A percentile compares a stretch with the other conserved stretches of the same genome.
Evolutionary conservation across 1,284 basidiomycete species (phyloP).

Genomic region (Chalciporus sp.): DNA sequence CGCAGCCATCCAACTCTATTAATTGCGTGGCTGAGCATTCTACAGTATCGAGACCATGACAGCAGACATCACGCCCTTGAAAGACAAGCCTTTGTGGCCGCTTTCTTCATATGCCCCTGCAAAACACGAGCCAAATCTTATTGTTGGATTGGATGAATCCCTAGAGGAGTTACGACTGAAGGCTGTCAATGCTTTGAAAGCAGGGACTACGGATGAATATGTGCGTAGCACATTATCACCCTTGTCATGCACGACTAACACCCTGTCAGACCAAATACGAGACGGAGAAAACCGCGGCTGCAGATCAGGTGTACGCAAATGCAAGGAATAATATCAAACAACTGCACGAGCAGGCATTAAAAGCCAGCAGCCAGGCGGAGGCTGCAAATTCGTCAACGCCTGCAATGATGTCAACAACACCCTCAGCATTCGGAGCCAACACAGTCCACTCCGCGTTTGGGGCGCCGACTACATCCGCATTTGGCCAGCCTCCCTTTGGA

Average conservation of each 20-base stretch:
- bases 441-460: slow-evolving; percentile 37
- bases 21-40: slow-evolving; percentile 10
- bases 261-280: slow-evolving; percentile 58
- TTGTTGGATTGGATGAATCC: slow-evolving; percentile 73
- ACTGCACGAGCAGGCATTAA: slow-evolving; percentile 54
- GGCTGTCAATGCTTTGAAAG: slow-evolving; percentile 60
- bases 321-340: slow-evolving; percentile 51
- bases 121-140: slow-evolving; percentile 73
- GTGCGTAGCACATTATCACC: slow-evolving; percentile 30
- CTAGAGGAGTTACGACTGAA: slow-evolving; percentile 81
- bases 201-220: slow-evolving; percentile 67
- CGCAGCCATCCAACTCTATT: slow-evolving; percentile 22
- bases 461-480: slow-evolving; percentile 30
- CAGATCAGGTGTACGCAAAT: slow-evolving; percentile 45
- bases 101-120: slow-evolving; percentile 80
- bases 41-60: slow-evolving; percentile 60
- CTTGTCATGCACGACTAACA: background rate
- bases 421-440: slow-evolving; percentile 20
- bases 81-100: slow-evolving; percentile 81
- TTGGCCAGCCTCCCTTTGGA: slow-evolving; percentile 41
- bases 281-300: slow-evolving; percentile 42
- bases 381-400: slow-evolving; percentile 9
- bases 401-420: slow-evolving; percentile 29
- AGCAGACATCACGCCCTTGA: slow-evolving; percentile 58
- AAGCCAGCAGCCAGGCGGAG: slow-evolving; percentile 25